Evolutionary conservation across 164 flowering plant species (phyloP).

Genomic region (Brasenia schreberi): DNA sequence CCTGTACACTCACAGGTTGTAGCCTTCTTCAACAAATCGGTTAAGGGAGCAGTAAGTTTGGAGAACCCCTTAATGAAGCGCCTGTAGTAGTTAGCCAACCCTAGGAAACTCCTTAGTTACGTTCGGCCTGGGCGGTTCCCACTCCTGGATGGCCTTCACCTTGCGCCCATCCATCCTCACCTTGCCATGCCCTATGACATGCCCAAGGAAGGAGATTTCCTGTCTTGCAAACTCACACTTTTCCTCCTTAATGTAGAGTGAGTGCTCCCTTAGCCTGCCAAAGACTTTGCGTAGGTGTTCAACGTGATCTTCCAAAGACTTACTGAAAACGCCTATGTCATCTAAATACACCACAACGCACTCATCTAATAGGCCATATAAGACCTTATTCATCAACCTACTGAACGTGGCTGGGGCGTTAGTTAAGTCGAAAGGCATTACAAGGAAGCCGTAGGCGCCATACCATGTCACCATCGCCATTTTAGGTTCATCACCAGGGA

Average conservation of each 20-base stretch:
- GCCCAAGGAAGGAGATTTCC: not conserved
- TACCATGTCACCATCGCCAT: not conserved
- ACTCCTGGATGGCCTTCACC: not conserved
- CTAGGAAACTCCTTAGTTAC: not conserved
- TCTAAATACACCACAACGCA: not conserved
- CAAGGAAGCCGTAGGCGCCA: not conserved
- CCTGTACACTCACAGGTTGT: not conserved
- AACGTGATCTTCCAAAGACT: not conserved
- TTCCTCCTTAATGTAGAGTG: not conserved
- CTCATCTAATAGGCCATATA: not conserved
- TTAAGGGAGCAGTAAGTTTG: not conserved
- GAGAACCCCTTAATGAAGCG: not conserved
- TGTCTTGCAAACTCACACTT: not conserved
- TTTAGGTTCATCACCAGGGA: not conserved
- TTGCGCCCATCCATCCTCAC: not conserved
- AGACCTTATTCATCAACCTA: not conserved
- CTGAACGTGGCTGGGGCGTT: slow-evolving; percentile 1
- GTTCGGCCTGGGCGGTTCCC: not conserved
- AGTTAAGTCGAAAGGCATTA: not conserved
- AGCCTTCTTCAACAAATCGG: not conserved
- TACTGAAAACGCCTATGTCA: not conserved
- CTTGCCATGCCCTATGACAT: not conserved
- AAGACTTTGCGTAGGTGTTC: not conserved
- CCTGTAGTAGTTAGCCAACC: not conserved
- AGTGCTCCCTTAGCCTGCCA: not conserved